These are phyloP conservation scores for Paecilomyces niveus DNA, from an alignment of 2,329 filamentous ascomycete species.

Conservation along the genomic window DNA sequence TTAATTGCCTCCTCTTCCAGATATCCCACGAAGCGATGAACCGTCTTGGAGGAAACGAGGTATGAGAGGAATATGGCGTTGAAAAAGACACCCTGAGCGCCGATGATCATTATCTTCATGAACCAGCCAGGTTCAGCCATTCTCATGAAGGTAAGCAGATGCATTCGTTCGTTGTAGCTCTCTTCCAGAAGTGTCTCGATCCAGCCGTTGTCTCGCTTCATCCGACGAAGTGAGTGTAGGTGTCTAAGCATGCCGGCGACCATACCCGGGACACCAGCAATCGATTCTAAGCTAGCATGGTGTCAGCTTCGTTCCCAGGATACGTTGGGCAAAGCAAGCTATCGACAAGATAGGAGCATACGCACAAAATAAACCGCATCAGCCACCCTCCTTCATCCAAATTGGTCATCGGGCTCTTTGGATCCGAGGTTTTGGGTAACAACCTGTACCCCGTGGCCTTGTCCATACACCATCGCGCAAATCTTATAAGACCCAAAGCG, in stretches of 20 bases:
- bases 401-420: conserved; percentile 53
- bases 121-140: conserved; percentile 79
- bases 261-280: conserved; percentile 95
- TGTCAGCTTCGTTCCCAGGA: not conserved
- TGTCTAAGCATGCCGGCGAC: conserved; percentile 92
- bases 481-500: conserved; percentile 68
- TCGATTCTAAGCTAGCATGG: conserved; percentile 60
- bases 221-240: conserved; percentile 70
- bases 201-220: conserved; percentile 94
- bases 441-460: conserved; percentile 74
- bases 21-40: conserved; percentile 93
- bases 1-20: conserved; percentile 95
- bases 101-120: conserved; percentile 87
- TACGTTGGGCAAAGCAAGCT: not conserved
- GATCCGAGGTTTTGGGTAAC: conserved; percentile 44
- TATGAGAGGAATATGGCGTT: conserved; percentile 88
- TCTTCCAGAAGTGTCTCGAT: conserved; percentile 89
- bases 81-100: conserved; percentile 93
- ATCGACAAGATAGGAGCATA: not conserved
- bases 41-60: conserved; percentile 76
- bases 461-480: conserved; percentile 75
- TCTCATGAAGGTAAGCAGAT: conserved; percentile 86
- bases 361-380: conserved; percentile 70
- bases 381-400: conserved; percentile 84
- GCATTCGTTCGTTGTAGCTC: conserved; percentile 90